Base-by-base conservation (phyloP, 2,329 filamentous ascomycete species). In the Ceratocystis colombiana region DNA sequence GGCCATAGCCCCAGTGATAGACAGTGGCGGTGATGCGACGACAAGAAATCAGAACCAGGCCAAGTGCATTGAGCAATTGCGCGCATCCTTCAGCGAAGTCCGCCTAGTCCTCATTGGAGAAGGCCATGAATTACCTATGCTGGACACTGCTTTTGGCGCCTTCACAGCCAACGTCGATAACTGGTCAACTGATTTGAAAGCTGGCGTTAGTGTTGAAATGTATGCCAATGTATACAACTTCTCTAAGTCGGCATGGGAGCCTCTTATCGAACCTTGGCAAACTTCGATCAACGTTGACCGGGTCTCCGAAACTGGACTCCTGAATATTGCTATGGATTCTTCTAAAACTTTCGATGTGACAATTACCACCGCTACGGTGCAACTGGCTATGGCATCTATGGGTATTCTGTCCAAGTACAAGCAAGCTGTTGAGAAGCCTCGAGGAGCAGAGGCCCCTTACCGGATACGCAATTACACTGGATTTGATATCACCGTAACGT, bases 181-280 rank as follows among this genome's bases (percentile, higher is more conserved):
- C 73, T 99, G 94, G 94, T 93, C 93, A 0, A 87, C 86, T 4
- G 88, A 87, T 25, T 81, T 99, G 75, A 91, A 87, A 72, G 93
- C 90, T 0, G 90, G 96, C 73, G 89, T 90, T 0, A 88, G 85
- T n/a, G 86, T 99, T 61, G 90, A 96, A 69, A 90, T 93, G 70
- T 96, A 96, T 75, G 84, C 95, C 71, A 99, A 97, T 72, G 88
- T 99, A 30, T 99, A 96, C 80, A 99, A 99, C 76, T 99, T 99
- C 76, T 94, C 94, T 15, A 99, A 99, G 75, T 99, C 94, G 0
- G 90, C 91, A 2, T 99, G 94, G 94, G 94, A 99, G 74, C 94
- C 94, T 2, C 77, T 99, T 44, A 85, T 99, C 30, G 94, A 99
- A 74, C 95, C 95, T 6, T 99, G 94, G 94, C 86, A 93, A 70